Evolutionary conservation across 2,329 filamentous ascomycete species (phyloP).

Genomic region (Aureobasidium leucospermi): DNA sequence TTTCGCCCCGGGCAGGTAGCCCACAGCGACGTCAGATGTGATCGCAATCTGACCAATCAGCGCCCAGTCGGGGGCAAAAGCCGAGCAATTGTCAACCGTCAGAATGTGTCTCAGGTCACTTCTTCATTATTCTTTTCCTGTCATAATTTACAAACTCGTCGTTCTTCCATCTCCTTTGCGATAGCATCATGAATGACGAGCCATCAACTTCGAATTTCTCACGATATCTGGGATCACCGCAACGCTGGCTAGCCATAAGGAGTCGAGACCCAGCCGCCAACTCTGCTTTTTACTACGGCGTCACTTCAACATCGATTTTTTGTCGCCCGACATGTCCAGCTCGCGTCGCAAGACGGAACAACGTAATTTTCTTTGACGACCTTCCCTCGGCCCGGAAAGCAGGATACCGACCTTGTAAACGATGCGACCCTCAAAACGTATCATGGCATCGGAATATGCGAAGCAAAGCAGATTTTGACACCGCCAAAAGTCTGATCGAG

Average conservation of each 20-base stretch:
- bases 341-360: slow-evolving; percentile 49
- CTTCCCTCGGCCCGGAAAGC: slow-evolving; percentile 40
- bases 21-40: background rate
- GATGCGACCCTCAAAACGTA: slow-evolving; percentile 40
- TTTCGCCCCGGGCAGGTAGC: too few species aligned
- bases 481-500: background rate
- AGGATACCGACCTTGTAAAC: slow-evolving; percentile 51
- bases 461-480: background rate
- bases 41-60: background rate
- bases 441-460: background rate
- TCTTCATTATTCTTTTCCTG: too few species aligned
- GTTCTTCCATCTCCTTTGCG: too few species aligned
- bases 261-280: slow-evolving; percentile 1
- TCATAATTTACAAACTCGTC: too few species aligned
- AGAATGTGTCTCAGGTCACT: too few species aligned
- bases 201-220: too few species aligned
- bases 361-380: slow-evolving; percentile 48
- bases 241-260: slow-evolving; percentile 6
- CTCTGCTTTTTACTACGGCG: slow-evolving; percentile 46
- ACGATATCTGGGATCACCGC: too few species aligned
- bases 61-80: too few species aligned
- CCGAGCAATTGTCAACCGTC: background rate
- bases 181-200: too few species aligned
- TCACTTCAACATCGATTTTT: slow-evolving; percentile 50
- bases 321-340: slow-evolving; percentile 55